Evolutionary conservation across 345 rosid species (phyloP), one percentile per base, ranked within the genome.

Genomic region (Pistacia vera): DNA sequence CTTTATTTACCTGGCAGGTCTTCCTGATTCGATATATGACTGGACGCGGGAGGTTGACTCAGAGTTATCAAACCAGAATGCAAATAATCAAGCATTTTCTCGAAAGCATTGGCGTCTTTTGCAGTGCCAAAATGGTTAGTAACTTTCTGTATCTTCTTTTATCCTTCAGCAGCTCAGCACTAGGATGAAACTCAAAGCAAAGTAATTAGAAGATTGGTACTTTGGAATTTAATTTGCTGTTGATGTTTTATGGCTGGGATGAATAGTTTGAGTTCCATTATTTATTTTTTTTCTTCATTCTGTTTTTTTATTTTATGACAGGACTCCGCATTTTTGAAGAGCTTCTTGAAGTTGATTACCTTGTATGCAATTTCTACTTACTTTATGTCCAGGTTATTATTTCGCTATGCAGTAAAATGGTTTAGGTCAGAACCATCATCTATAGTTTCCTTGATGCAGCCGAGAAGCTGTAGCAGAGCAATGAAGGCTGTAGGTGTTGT

Each of bases 321-420:
- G 99, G 99, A 71, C 98, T 97, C 48, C 97, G 99, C 82, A 94
- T 97, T 81, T 94, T 97, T 90, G 99, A 97, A 86, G 99, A 97
- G 90, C 96, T 90, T 79, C 90, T 97, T 83, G 98, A 94, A 86
- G 97, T 94, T 73, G 99, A 97, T 82, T 97, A 97, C 84, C 99
- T 97, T 81, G 99, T 97, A 90, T 60, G 93, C 71, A 68, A 49
- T 64, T 71, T 73, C 46, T 82, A 57, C 68, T 80, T 78, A 25
- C 77, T 56, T 83, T 59, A 68, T 70, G 52, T 36, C 63, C 28
- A 71, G 41, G 77, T 71, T 62, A 38, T 63, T 9, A 63, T 69
- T 70, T 80, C 74, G 18, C 72, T 55, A 61, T 70, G 76, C 66
- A 48, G 67, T 41, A 73, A 33, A 44, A 64, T 73, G 71, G 75